Evolutionary conservation across 139 green algal genomes (phyloP).

Genomic region (Coelastrella sp.): DNA sequence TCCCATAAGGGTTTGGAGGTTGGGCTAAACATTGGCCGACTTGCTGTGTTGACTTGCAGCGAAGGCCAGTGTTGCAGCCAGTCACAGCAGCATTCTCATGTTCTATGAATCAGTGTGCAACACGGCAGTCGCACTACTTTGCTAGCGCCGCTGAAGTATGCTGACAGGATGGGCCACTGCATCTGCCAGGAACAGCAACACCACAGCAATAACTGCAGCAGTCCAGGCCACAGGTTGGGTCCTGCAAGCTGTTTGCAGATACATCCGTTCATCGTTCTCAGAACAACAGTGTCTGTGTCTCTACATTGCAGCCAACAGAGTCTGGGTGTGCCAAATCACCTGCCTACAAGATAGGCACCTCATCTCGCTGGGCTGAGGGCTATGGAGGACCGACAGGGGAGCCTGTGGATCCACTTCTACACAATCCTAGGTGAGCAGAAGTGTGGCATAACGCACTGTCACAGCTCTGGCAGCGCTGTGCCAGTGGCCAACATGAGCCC

Average conservation of each 20-base stretch:
- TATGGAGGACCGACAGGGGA: not conserved
- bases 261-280: not conserved
- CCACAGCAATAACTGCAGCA: too few species aligned
- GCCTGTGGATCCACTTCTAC: not conserved
- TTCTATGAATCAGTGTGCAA: too few species aligned
- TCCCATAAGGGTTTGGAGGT: not conserved
- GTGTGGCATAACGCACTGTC: not conserved
- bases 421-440: not conserved
- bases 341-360: constrained; percentile 23
- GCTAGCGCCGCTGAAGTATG: too few species aligned
- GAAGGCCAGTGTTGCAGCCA: too few species aligned
- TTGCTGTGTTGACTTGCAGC: too few species aligned
- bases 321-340: not conserved
- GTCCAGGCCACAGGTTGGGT: not conserved
- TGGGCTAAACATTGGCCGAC: too few species aligned
- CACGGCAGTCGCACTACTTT: too few species aligned
- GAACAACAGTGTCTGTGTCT: not conserved
- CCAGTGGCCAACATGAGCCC: not conserved
- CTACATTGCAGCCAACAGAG: not conserved
- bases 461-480: not conserved
- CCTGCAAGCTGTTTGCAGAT: not conserved
- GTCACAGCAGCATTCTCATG: too few species aligned
- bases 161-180: too few species aligned
- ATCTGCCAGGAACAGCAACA: too few species aligned
- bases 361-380: constrained; percentile 2